Percentiles rank a stretch among this genome's conserved stretches.
These are phyloP conservation scores for Cyberlindnera americana DNA, from an alignment of 805 yeast species.

Conservation along the genomic window DNA sequence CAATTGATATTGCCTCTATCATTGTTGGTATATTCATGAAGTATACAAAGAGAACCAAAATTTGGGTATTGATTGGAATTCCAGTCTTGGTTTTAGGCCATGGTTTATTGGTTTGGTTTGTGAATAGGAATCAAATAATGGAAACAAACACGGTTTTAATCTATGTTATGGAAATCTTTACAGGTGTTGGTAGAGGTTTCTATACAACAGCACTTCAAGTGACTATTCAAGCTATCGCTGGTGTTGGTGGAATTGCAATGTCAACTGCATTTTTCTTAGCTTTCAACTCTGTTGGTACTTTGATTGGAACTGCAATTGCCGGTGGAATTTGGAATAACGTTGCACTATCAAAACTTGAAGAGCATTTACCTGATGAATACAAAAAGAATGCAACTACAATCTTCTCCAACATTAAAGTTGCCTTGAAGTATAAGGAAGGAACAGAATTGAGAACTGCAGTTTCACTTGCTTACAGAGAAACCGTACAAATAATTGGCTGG, in stretches of 20 bases:
- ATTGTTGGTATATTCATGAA: conserved; percentile 28
- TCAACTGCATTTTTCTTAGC: conserved; percentile 30
- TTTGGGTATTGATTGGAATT: conserved; percentile 24
- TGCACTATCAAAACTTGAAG: conserved; percentile 16
- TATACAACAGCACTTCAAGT: conserved; percentile 26
- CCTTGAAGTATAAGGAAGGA: conserved; percentile 25
- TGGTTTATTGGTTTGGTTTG: conserved; percentile 25
- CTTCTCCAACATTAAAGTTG: conserved; percentile 23
- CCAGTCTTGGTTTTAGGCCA: conserved; percentile 27
- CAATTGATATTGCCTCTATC: conserved; percentile 25
- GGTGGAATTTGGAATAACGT: conserved; percentile 29
- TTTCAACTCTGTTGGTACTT: conserved; percentile 26
- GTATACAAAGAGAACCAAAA: conserved; percentile 27
- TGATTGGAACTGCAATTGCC: conserved; percentile 28
- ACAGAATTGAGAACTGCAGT: conserved; percentile 27
- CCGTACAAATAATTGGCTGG: conserved; percentile 30
- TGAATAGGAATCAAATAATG: conserved; percentile 20
- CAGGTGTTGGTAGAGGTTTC: conserved; percentile 29
- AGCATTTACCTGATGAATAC: conserved; percentile 22
- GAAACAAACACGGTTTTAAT: conserved; percentile 12
- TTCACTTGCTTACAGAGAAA: conserved; percentile 30
- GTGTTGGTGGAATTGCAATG: conserved; percentile 27
- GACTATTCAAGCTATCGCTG: conserved; percentile 28
- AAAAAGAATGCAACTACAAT: conserved; percentile 23
- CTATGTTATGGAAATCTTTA: conserved; percentile 23